Evolutionary conservation across 352 stramenopile species (phyloP).

Genomic region (Plasmopara halstedii): DNA sequence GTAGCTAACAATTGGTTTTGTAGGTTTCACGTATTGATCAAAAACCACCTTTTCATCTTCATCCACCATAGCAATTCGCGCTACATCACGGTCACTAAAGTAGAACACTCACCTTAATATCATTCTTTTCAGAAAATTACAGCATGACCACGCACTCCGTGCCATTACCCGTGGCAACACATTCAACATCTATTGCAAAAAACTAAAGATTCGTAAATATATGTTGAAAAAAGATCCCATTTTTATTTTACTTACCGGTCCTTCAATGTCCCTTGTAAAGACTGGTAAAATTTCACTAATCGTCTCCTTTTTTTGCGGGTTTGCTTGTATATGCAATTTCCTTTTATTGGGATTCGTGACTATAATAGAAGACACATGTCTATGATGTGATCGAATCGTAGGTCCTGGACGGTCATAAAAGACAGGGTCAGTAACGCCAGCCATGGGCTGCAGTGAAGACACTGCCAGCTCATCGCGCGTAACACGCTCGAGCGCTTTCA

Average conservation of each 20-base stretch:
- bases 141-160: slow-evolving; percentile 60
- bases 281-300: slow-evolving; percentile 74
- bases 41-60: slow-evolving; percentile 80
- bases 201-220: slow-evolving; percentile 48
- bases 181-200: slow-evolving; percentile 91
- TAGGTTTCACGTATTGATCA: slow-evolving; percentile 83
- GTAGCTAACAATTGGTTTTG: slow-evolving; percentile 85
- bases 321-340: slow-evolving; percentile 58
- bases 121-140: no score
- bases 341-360: slow-evolving; percentile 11
- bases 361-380: slow-evolving; percentile 3
- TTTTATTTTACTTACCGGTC: slow-evolving; percentile 31
- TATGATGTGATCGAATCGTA: no score
- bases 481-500: slow-evolving; percentile 4
- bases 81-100: slow-evolving; percentile 80
- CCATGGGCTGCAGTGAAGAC: slow-evolving; percentile 11
- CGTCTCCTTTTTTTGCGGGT: slow-evolving; percentile 57
- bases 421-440: slow-evolving; percentile 13
- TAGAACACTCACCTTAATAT: no score
- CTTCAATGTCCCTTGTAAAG: slow-evolving; percentile 67
- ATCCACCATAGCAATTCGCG: slow-evolving; percentile 85
- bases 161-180: slow-evolving; percentile 81
- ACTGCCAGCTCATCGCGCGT: slow-evolving; percentile 2
- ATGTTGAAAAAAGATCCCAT: no score
- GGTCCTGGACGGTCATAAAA: slow-evolving; percentile 30